Evolutionary conservation across 2,329 filamentous ascomycete species (phyloP).

Genomic region (Aspergillus neoniger): DNA sequence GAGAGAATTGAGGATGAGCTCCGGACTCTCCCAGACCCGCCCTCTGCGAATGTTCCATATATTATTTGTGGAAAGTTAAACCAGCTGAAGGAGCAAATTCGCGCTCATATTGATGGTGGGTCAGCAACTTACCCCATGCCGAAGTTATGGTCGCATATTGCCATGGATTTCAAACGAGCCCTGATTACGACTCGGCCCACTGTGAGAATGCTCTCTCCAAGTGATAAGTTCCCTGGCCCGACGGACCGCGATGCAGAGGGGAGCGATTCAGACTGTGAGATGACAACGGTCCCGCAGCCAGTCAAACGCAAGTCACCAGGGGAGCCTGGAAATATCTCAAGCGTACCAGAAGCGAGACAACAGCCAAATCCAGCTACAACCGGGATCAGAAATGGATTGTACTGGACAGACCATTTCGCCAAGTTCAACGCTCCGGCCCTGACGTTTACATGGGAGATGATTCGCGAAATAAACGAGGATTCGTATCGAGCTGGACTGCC

Average conservation of each 20-base stretch:
- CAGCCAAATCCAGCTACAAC: background rate
- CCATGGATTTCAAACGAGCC: constrained; percentile 55
- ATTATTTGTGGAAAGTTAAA: constrained; percentile 63
- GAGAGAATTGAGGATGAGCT: constrained; percentile 58
- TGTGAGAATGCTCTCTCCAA: constrained; percentile 31
- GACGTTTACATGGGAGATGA: constrained; percentile 38
- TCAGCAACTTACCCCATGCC: constrained; percentile 43
- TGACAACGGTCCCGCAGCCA: constrained; percentile 15
- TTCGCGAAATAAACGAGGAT: constrained; percentile 57
- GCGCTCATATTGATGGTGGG: constrained; percentile 56
- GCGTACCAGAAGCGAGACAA: constrained; percentile 1
- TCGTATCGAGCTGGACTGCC: constrained; percentile 61
- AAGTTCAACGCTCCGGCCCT: constrained; percentile 21
- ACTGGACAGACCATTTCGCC: constrained; percentile 27
- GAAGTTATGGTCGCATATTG: constrained; percentile 47
- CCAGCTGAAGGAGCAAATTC: constrained; percentile 58
- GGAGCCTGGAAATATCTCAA: background rate
- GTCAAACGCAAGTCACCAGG: constrained; percentile 26
- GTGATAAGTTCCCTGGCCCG: constrained; percentile 41
- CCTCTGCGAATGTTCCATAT: constrained; percentile 63
- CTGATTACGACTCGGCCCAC: constrained; percentile 47
- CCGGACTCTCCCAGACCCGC: constrained; percentile 64
- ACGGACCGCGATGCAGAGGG: constrained; percentile 14
- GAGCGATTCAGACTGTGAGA: constrained; percentile 31
- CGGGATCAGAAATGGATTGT: constrained; percentile 3